Conservation (phyloP, 176 grass and related monocot genomes). For the Miscanthus lutarioriparius region DNA sequence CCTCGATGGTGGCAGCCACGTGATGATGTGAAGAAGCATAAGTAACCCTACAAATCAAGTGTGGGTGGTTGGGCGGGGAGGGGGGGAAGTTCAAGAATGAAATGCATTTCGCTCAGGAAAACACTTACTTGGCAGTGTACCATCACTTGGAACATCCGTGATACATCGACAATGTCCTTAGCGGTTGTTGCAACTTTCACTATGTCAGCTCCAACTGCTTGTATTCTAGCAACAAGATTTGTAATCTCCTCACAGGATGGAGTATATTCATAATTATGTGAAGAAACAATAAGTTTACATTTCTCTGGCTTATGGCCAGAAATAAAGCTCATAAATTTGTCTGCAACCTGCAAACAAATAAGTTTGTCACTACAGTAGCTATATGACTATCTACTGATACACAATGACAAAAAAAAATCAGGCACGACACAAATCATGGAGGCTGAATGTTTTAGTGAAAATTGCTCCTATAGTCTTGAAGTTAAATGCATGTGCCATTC, state of each 20-base stretch:
- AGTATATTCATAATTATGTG: constrained; percentile 91
- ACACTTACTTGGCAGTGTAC: constrained; percentile 87
- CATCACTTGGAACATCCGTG: constrained; percentile 89
- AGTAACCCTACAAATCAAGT: neutral
- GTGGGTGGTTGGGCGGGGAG: neutral
- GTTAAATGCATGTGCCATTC: neutral
- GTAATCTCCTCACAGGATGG: constrained; percentile 80
- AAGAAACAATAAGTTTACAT: constrained; percentile 95
- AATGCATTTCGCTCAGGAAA: neutral
- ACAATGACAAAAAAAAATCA: neutral
- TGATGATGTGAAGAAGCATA: constrained; percentile 9
- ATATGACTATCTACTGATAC: neutral
- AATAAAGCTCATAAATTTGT: constrained; percentile 72
- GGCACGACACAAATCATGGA: neutral
- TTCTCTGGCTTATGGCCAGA: constrained; percentile 77
- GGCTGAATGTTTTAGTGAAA: neutral
- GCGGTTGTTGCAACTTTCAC: constrained; percentile 95
- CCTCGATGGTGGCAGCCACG: neutral
- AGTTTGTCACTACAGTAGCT: constrained; percentile 16
- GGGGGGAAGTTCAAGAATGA: neutral
- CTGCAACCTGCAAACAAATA: constrained; percentile 62
- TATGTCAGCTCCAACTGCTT: constrained; percentile 89
- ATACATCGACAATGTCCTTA: constrained; percentile 74
- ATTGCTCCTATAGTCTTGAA: neutral
- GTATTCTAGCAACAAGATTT: constrained; percentile 86